Evolutionary conservation across 371 early-diverging fungal genomes (phyloP).

Genomic region (Rhizopus arrhizus): DNA sequence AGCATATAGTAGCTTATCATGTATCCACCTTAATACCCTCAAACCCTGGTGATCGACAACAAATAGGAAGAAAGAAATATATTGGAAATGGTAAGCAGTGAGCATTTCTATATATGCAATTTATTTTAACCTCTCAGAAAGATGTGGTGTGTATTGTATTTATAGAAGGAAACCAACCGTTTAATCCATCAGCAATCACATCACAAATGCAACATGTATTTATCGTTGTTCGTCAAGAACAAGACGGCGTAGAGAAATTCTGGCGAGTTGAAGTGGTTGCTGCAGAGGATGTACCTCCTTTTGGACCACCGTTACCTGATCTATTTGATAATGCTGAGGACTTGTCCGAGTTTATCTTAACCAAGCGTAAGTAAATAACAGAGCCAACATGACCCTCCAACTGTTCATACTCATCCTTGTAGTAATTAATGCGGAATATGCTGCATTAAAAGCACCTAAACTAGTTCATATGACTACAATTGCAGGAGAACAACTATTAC

Average conservation of each 20-base stretch:
- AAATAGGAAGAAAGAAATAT: conserved; percentile 83
- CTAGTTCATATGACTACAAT: conserved; percentile 56
- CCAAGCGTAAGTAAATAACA: conserved; percentile 49
- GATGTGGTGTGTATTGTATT: conserved; percentile 79
- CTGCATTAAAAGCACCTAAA: conserved; percentile 77
- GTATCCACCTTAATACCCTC: conserved; percentile 82
- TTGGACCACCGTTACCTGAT: conserved; percentile 68
- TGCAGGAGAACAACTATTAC: conserved; percentile 61
- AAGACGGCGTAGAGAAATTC: conserved; percentile 29
- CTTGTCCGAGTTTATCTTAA: conserved; percentile 63
- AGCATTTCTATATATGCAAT: neutral
- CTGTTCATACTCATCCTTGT: neutral
- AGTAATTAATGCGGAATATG: conserved; percentile 82
- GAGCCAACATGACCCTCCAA: too few species aligned
- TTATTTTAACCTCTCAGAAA: conserved; percentile 6
- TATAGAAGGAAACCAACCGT: conserved; percentile 66
- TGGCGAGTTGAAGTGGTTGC: conserved; percentile 62
- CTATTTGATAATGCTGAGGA: conserved; percentile 51
- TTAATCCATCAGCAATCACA: conserved; percentile 72
- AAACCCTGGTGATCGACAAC: conserved; percentile 73
- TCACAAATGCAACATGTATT: conserved; percentile 81
- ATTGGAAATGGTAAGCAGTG: conserved; percentile 74
- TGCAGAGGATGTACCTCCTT: conserved; percentile 68
- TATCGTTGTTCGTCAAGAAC: conserved; percentile 65
- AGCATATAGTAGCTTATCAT: conserved; percentile 84